These are phyloP conservation scores for Aspergillus carbonarius DNA, from an alignment of 2,329 filamentous ascomycete species.

Conservation along the genomic window DNA sequence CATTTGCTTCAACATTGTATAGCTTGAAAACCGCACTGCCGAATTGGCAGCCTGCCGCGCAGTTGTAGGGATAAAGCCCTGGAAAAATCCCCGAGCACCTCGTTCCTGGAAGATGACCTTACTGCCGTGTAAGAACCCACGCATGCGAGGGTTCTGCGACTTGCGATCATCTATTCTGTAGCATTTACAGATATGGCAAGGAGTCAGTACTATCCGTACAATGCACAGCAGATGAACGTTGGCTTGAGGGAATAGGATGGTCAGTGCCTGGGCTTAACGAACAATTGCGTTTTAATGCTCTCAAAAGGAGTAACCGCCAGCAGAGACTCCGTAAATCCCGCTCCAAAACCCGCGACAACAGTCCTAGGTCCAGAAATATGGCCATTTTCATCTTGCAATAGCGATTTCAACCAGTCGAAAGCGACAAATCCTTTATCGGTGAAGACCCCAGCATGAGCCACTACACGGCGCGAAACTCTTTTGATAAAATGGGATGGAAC, in stretches of 20 bases:
- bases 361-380: conserved; percentile 88
- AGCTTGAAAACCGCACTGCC: conserved; percentile 85
- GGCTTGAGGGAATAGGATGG: not conserved
- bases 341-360: conserved; percentile 89
- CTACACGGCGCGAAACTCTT: not conserved
- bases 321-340: conserved; percentile 89
- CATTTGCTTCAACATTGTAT: conserved; percentile 85
- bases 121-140: conserved; percentile 87
- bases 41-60: conserved; percentile 93
- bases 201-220: not conserved
- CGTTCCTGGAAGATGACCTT: conserved; percentile 84
- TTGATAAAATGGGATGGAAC: conserved; percentile 32
- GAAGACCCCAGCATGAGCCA: not conserved
- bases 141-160: conserved; percentile 76
- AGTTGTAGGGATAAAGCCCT: conserved; percentile 93
- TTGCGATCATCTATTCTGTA: conserved; percentile 93
- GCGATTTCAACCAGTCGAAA: conserved; percentile 87
- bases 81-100: conserved; percentile 89
- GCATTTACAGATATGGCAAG: conserved; percentile 1
- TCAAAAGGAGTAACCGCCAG: conserved; percentile 95
- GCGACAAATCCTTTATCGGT: conserved; percentile 74
- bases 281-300: conserved; percentile 96
- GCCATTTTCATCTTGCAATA: conserved; percentile 79
- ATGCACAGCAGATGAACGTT: not conserved
- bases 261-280: conserved; percentile 27